A percentile compares a stretch with the other conserved stretches of the same genome.
Evolutionary conservation across 768 basidiomycete species (phyloP).

Genomic region (Trametes cubensis): DNA sequence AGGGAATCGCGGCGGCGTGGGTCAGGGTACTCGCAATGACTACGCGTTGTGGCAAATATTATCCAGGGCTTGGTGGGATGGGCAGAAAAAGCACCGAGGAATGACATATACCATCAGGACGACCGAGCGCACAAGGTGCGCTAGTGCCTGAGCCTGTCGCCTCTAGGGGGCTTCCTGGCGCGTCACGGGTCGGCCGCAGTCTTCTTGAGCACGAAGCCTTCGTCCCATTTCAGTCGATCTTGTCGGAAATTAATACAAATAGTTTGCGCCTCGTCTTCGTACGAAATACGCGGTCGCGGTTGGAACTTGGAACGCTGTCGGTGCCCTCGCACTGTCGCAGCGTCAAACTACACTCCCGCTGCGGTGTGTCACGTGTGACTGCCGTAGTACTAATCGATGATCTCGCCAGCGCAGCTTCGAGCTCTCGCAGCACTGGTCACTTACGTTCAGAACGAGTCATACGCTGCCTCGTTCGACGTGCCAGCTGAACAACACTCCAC

Average conservation of each 20-base stretch:
- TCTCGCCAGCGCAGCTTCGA: background rate
- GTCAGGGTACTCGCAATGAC: background rate
- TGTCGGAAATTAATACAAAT: background rate
- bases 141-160: constrained; percentile 18
- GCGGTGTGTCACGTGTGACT: constrained; percentile 21
- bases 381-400: constrained; percentile 13
- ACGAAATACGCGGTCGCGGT: background rate
- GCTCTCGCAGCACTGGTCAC: background rate
- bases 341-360: constrained; percentile 10
- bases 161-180: background rate
- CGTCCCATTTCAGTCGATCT: background rate
- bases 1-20: too few relatives aligned
- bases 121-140: constrained; percentile 11
- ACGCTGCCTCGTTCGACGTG: constrained; percentile 1
- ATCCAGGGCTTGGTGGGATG: background rate
- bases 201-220: background rate
- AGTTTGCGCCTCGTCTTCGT: background rate
- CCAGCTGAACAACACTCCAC: constrained; percentile 7
- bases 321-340: background rate
- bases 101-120: constrained; percentile 9
- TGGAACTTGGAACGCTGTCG: background rate
- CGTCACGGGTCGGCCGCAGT: constrained; percentile 2
- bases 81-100: constrained; percentile 12
- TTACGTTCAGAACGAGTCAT: constrained; percentile 10
- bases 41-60: background rate